Conservation (phyloP, 257 asterid genomes). For the Misopates orontium region DNA sequence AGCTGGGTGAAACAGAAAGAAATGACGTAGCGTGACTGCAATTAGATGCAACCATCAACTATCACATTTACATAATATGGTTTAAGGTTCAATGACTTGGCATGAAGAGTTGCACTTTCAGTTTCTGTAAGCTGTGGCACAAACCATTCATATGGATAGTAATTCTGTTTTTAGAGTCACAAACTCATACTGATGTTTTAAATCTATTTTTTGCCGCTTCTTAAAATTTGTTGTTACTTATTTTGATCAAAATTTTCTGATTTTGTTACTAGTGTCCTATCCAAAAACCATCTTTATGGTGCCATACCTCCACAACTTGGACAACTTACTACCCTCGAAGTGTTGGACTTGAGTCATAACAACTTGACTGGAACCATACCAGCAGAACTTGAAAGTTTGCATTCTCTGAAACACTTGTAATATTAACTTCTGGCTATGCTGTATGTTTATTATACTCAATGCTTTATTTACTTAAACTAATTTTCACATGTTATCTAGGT, state of each 20-base stretch:
- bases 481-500: slow-evolving; percentile 44
- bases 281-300: slow-evolving; percentile 71
- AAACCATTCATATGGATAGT: too few species aligned
- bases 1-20: too few species aligned
- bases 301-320: slow-evolving; percentile 75
- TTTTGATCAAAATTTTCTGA: slow-evolving; percentile 21
- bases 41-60: neutral
- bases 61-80: too few species aligned
- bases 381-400: slow-evolving; percentile 63
- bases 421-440: slow-evolving; percentile 3
- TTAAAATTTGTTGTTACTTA: neutral
- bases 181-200: neutral
- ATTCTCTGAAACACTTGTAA: slow-evolving; percentile 64
- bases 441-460: slow-evolving; percentile 7
- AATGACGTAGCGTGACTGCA: too few species aligned
- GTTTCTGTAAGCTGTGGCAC: too few species aligned
- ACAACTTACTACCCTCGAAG: slow-evolving; percentile 55
- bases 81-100: too few species aligned
- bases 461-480: slow-evolving; percentile 16
- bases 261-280: slow-evolving; percentile 47
- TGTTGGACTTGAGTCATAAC: slow-evolving; percentile 79
- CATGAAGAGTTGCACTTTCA: too few species aligned
- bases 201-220: neutral
- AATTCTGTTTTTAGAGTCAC: too few species aligned
- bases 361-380: slow-evolving; percentile 73